Conservation (phyloP, 148 eudicot genomes). For the Camellia japonica region DNA sequence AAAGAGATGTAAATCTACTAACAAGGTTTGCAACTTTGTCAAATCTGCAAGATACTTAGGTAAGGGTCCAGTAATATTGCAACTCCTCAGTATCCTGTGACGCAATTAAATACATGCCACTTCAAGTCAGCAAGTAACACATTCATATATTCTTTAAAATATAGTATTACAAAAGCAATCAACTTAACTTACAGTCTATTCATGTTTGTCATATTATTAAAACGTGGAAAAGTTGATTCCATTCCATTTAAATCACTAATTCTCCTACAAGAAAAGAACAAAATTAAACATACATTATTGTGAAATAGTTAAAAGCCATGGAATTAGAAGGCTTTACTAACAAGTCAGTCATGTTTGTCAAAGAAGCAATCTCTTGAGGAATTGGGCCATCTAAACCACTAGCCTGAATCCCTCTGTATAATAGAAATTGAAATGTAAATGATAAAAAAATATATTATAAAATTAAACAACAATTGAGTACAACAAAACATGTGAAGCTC, state of each 20-base stretch:
- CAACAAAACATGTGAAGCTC: background rate
- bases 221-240: conserved; percentile 20
- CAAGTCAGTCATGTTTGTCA: conserved; percentile 32
- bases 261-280: conserved; percentile 25
- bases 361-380: conserved; percentile 32
- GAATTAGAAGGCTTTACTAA: conserved; percentile 16
- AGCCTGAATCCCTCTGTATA: conserved; percentile 32
- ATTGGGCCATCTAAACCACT: conserved; percentile 50
- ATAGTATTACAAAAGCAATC: no score
- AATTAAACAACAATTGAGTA: background rate
- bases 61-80: conserved; percentile 24
- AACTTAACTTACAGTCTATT: conserved; percentile 23
- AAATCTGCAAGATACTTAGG: conserved; percentile 23
- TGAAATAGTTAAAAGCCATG: no score
- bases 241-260: conserved; percentile 36
- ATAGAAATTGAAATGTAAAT: background rate
- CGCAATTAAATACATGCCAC: background rate
- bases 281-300: no score
- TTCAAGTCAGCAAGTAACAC: no score
- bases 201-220: background rate
- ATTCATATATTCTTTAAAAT: no score
- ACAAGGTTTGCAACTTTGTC: conserved; percentile 21
- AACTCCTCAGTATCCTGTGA: conserved; percentile 32
- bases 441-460: background rate
- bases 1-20: conserved; percentile 7